phyloP scores from a whole-genome alignment of 139 green algal species.

The Chlorella sp. region DNA sequence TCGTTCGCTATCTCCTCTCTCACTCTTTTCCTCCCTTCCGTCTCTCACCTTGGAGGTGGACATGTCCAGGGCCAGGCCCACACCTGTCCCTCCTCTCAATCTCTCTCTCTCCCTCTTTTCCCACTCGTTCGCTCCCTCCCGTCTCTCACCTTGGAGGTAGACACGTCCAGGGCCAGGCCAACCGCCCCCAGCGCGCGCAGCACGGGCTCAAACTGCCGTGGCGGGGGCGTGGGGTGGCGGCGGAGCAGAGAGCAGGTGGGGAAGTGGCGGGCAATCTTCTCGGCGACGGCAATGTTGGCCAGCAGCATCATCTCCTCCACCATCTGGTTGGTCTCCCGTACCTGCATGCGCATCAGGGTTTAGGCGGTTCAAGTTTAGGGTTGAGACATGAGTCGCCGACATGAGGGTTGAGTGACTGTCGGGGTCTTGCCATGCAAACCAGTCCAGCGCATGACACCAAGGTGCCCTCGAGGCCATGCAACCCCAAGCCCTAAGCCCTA shows the following conservation, averaged over 20 bases:
- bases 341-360: constrained; percentile 25
- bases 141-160: constrained; percentile 31
- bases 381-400: too few species aligned
- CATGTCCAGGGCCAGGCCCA: constrained; percentile 60
- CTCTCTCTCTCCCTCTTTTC: too few species aligned
- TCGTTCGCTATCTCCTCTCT: too few species aligned
- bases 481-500: too few species aligned
- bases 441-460: too few species aligned
- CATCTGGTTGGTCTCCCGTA: constrained; percentile 92
- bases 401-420: too few species aligned
- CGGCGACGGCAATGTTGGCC: constrained; percentile 86
- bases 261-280: constrained; percentile 76
- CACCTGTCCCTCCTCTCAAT: too few species aligned
- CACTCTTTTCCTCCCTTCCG: too few species aligned
- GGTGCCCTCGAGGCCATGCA: too few species aligned
- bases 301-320: constrained; percentile 99
- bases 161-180: constrained; percentile 60
- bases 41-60: constrained; percentile 31
- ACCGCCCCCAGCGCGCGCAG: constrained; percentile 50
- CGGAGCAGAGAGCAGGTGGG: constrained; percentile 71
- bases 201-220: constrained; percentile 68
- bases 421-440: too few species aligned
- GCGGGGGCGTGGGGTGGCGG: constrained; percentile 64
- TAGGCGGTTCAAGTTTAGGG: too few species aligned
- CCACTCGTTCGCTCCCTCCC: too few species aligned